Conservation (phyloP, 2,329 filamentous ascomycete genomes). For the Laburnicola sp. region DNA sequence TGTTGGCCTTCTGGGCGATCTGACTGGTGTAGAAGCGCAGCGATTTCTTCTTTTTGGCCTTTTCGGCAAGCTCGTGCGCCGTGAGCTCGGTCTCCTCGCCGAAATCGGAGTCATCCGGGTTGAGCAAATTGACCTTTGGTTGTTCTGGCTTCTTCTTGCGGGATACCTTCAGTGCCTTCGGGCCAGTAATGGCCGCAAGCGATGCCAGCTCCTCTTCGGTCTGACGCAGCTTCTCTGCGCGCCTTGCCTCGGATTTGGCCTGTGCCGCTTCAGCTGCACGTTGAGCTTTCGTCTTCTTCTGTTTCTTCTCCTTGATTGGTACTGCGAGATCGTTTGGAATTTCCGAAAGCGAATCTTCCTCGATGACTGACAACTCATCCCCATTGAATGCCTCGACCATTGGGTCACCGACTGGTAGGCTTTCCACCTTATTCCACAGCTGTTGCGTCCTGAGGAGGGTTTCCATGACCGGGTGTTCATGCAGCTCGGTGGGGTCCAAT, state of each 20-base stretch:
- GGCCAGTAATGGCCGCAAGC: conserved; percentile 64
- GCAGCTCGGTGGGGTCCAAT: conserved; percentile 74
- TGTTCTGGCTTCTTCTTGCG: conserved; percentile 44
- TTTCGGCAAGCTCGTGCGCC: conserved; percentile 78
- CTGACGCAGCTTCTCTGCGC: conserved; percentile 56
- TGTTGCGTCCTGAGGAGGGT: conserved; percentile 77
- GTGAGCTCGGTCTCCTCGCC: conserved; percentile 85
- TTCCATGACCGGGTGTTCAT: conserved; percentile 90
- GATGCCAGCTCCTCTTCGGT: conserved; percentile 74
- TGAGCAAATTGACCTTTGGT: conserved; percentile 41
- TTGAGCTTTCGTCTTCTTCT: conserved; percentile 54
- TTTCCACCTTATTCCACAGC: conserved; percentile 76
- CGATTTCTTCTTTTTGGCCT: conserved; percentile 85
- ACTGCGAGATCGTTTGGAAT: conserved; percentile 34
- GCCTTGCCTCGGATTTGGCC: conserved; percentile 58
- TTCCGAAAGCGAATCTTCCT: conserved; percentile 33
- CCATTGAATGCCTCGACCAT: conserved; percentile 37
- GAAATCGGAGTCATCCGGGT: conserved; percentile 79
- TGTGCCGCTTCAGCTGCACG: conserved; percentile 56
- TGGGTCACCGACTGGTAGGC: conserved; percentile 59
- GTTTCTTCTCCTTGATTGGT: conserved; percentile 39
- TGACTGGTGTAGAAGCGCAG: conserved; percentile 98
- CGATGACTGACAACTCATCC: conserved; percentile 42
- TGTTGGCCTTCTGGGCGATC: conserved; percentile 91
- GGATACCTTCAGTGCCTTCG: conserved; percentile 52